phyloP scores from a whole-genome alignment of 1,284 basidiomycete species.

The Puccinia hordei region DNA sequence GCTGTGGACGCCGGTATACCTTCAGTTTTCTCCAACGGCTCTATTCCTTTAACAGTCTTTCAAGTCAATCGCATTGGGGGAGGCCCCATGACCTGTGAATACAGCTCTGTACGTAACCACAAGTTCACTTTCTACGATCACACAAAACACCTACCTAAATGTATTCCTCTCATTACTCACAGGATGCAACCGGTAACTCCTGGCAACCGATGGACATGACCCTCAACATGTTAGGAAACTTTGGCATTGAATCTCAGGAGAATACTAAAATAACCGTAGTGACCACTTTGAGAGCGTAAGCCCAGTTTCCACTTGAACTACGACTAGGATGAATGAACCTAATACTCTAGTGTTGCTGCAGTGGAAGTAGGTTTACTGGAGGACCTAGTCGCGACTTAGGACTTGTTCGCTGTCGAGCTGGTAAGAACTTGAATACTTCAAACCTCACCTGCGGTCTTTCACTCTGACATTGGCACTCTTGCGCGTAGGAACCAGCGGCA shows the following conservation, averaged over 20 bases:
- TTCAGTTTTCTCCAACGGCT: conserved; percentile 24
- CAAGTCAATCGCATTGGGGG: conserved; percentile 44
- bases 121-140: background rate
- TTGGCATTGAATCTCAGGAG: conserved; percentile 15
- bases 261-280: conserved; percentile 15
- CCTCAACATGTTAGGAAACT: conserved; percentile 42
- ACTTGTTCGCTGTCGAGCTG: conserved; percentile 37
- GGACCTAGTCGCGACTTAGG: conserved; percentile 23
- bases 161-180: background rate
- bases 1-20: conserved; percentile 10
- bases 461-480: background rate
- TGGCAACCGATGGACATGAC: conserved; percentile 44
- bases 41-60: conserved; percentile 34
- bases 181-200: conserved; percentile 36
- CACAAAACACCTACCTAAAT: background rate
- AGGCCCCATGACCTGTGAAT: conserved; percentile 29
- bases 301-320: background rate
- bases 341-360: background rate
- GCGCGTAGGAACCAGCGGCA: background rate
- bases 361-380: conserved; percentile 37
- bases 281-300: conserved; percentile 35
- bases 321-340: background rate
- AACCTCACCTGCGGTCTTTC: background rate
- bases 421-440: background rate
- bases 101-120: conserved; percentile 29